A percentile compares a stretch with the other conserved stretches of the same genome.
Evolutionary conservation across 2,329 filamentous ascomycete genomes (phyloP).

Genomic region (Cryphonectria nitschkei): DNA sequence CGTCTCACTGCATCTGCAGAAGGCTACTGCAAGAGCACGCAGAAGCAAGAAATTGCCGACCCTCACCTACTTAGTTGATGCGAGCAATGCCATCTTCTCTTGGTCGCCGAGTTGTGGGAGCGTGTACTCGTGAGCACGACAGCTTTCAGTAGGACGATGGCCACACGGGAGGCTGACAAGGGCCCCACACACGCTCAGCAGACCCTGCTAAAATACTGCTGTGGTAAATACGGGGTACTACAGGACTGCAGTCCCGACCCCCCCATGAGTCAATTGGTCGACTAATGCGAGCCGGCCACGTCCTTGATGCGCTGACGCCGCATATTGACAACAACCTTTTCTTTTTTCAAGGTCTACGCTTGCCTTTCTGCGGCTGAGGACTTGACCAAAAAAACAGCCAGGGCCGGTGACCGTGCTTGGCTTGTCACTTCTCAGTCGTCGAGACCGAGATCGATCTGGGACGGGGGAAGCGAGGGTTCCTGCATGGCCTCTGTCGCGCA

Average conservation of each 20-base stretch:
- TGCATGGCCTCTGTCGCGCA: constrained; percentile 6
- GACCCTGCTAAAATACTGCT: neutral
- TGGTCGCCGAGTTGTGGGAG: neutral
- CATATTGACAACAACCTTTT: neutral
- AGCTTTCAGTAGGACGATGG: neutral
- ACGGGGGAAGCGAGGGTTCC: neutral
- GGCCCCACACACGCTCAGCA: neutral
- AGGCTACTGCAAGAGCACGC: neutral
- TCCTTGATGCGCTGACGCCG: neutral
- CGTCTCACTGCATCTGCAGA: constrained; percentile 3
- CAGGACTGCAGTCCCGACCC: neutral
- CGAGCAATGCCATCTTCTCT: neutral
- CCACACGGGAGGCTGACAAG: neutral
- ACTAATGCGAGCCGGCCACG: constrained; percentile 12
- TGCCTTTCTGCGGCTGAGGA: neutral
- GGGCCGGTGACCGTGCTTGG: neutral
- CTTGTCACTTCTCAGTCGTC: constrained; percentile 2
- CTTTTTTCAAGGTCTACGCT: no score
- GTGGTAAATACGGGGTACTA: neutral
- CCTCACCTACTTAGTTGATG: neutral
- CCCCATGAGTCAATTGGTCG: constrained; percentile 17
- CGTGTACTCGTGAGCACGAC: neutral
- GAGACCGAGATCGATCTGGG: neutral
- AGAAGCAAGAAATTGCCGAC: neutral
- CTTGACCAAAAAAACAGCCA: neutral